phyloP scores from a whole-genome alignment of 306 rosid genomes.

The Ziziphus jujuba region DNA sequence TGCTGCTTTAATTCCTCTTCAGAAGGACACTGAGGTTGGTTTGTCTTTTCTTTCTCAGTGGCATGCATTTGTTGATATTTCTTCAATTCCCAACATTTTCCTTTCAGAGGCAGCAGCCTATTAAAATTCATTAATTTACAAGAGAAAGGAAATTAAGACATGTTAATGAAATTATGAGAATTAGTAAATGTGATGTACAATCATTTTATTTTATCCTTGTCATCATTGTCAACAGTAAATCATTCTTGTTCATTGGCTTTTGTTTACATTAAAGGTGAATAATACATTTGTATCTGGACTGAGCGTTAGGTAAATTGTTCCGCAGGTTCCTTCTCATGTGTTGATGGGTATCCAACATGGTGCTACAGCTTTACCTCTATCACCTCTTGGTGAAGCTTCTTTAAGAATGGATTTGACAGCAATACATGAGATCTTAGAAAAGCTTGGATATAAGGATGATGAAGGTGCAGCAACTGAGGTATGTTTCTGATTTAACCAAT shows the following conservation, averaged over 20 bases:
- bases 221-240: constrained; percentile 9
- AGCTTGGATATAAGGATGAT: constrained; percentile 84
- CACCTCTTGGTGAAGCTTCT: constrained; percentile 90
- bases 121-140: too few relatives aligned
- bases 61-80: neutral
- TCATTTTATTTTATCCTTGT: constrained; percentile 10
- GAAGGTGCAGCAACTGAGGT: constrained; percentile 98
- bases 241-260: constrained; percentile 7
- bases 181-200: neutral
- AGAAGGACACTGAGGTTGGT: constrained; percentile 85
- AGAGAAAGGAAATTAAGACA: neutral
- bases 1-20: constrained; percentile 81
- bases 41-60: neutral
- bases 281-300: constrained; percentile 29
- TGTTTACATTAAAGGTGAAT: constrained; percentile 17
- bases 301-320: constrained; percentile 24
- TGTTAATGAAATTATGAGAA: neutral
- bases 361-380: constrained; percentile 50
- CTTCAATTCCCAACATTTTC: neutral
- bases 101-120: too few relatives aligned
- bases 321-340: constrained; percentile 85
- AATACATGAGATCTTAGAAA: constrained; percentile 83
- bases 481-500: constrained; percentile 30
- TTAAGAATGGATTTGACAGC: constrained; percentile 80
- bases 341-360: constrained; percentile 84